Evolutionary conservation across 2,329 filamentous ascomycete genomes (phyloP).

Genomic region (Cyphellophora attinorum): DNA sequence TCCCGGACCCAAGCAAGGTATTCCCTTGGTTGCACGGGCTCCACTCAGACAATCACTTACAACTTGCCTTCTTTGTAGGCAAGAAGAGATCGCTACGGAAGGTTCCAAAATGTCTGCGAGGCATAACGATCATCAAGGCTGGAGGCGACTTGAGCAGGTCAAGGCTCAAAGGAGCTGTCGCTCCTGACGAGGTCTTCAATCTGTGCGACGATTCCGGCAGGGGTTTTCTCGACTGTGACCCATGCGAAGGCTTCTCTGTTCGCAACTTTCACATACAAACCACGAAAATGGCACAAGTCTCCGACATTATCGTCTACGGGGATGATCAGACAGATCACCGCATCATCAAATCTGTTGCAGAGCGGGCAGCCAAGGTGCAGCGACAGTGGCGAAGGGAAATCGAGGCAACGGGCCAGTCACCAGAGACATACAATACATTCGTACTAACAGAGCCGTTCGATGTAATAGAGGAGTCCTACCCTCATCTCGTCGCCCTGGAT

Average conservation of each 20-base stretch:
- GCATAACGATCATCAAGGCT: conserved; percentile 78
- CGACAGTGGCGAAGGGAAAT: conserved; percentile 60
- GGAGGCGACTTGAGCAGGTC: conserved; percentile 66
- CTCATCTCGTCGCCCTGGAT: conserved; percentile 66
- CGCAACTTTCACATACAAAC: conserved; percentile 96
- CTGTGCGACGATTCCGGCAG: conserved; percentile 35
- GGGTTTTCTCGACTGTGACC: conserved; percentile 75
- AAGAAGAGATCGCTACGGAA: conserved; percentile 61
- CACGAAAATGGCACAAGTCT: conserved; percentile 75
- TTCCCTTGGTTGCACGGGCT: conserved; percentile 96
- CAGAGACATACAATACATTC: conserved; percentile 77
- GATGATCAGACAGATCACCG: conserved; percentile 54
- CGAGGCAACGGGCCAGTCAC: conserved; percentile 42
- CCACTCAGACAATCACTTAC: conserved; percentile 78
- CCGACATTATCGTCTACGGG: conserved; percentile 88
- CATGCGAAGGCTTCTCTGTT: conserved; percentile 83
- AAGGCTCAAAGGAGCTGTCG: conserved; percentile 78
- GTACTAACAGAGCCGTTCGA: conserved; percentile 49
- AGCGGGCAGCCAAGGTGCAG: conserved; percentile 65
- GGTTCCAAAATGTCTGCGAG: conserved; percentile 67
- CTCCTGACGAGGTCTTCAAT: conserved; percentile 69
- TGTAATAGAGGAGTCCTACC: conserved; percentile 61
- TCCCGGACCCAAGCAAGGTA: conserved; percentile 75
- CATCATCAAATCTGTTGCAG: conserved; percentile 56
- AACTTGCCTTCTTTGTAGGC: conserved; percentile 79